These are phyloP conservation scores for Mariannaea elegans DNA, from an alignment of 2,329 filamentous ascomycete species.

Conservation along the genomic window DNA sequence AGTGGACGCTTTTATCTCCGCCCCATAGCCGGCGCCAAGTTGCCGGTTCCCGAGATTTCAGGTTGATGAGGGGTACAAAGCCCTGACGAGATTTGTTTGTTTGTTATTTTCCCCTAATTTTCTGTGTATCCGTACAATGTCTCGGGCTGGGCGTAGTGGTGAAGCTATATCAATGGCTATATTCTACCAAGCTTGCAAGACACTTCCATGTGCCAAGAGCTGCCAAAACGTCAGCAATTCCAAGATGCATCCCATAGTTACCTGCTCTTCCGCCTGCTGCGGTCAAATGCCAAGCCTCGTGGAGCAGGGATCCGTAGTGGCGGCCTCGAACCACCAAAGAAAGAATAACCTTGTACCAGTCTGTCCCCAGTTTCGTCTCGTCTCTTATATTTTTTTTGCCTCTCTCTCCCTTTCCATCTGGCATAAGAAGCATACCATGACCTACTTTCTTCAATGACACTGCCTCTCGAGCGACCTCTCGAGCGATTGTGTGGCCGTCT, in stretches of 20 bases:
- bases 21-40: conserved; percentile 32
- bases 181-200: no score
- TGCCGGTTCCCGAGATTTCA: conserved; percentile 31
- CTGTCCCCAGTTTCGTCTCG: neutral
- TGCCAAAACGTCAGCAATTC: neutral
- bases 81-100: neutral
- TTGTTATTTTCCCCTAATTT: no score
- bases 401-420: neutral
- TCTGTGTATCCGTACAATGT: no score
- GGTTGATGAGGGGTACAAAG: neutral
- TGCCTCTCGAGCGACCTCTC: no score
- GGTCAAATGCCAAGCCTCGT: conserved; percentile 36
- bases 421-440: neutral
- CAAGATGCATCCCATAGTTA: conserved; percentile 1
- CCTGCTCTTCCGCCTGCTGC: conserved; percentile 19
- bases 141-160: no score
- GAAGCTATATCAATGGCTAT: neutral
- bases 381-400: neutral
- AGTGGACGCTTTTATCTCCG: no score
- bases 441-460: neutral
- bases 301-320: conserved; percentile 31
- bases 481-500: neutral
- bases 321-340: conserved; percentile 27
- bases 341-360: conserved; percentile 4
- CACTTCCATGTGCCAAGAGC: neutral